Base-by-base conservation (phyloP, 192 early-diverging fungal species). In the Paraglomus brasilianum region DNA sequence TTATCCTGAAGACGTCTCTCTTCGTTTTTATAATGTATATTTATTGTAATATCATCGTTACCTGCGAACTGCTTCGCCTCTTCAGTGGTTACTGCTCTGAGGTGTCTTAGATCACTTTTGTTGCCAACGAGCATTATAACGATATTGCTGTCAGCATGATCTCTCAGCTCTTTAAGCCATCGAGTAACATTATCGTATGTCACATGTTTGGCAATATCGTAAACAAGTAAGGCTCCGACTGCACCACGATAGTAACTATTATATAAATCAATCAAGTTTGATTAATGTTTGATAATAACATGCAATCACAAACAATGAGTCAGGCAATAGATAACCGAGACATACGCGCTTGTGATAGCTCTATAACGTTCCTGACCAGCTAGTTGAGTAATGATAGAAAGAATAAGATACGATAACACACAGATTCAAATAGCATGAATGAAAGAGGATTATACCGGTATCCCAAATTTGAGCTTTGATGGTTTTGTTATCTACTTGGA, bases 381-480 rank as follows among this genome's bases (percentile, higher is more conserved):
- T 84, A 72, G 5, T 40, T 55, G 19, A 30, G 11, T 15, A 30
- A 47, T 61, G 63, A 56, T 41, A 76, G 51, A 59, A 48, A 53
- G 19, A 40, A 24, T 30, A 56, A 39, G 9, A 48, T 40, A 44
- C 56, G 15, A 45, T 51, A 59, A 50, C 42, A 15, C 43, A 39
- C 38, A n/a, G 19, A 64, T 30, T 72, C 59, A 42, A 49, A 56
- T 49, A 46, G 41, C 39, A 66, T 24, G 52, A 14, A 67, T 15
- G 21, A n/a, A 15, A 41, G 43, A 47, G 58, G 42, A 30, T 55
- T 66, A 73, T 76, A 84, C 93, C 97, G 65, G 97, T 99, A 83
- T 99, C 97, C 97, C 97, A 99, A 80, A 99, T 97, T 79, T 99
- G 96, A 50, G 94, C 94, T 82, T 98, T 99, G 80, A 99, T 95